Percentiles rank a stretch among this genome's conserved stretches.
Conservation (phyloP, 2,329 filamentous ascomycete species). For the Fusarium sulawesiense region DNA sequence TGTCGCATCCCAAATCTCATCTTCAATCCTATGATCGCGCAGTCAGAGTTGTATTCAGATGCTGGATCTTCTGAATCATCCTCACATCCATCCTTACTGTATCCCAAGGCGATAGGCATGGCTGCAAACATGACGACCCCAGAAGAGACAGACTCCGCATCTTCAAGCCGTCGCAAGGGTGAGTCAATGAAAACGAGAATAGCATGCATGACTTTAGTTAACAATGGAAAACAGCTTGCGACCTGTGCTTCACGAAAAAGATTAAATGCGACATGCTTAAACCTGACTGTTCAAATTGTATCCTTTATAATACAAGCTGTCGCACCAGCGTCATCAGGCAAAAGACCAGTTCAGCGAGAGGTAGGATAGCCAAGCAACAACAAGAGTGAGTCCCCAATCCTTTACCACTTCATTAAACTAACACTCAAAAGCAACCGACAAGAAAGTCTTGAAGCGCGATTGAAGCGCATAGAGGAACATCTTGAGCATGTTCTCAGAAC, state of each 20-base stretch:
- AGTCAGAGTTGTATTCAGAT: too few species aligned
- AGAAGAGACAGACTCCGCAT: constrained; percentile 28
- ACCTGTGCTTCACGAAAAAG: constrained; percentile 60
- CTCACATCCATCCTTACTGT: too few species aligned
- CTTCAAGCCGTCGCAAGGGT: constrained; percentile 43
- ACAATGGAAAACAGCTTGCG: constrained; percentile 49
- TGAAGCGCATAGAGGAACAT: constrained; percentile 49
- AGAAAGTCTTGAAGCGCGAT: constrained; percentile 41
- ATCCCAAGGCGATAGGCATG: not conserved
- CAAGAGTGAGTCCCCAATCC: constrained; percentile 21
- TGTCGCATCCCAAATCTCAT: not conserved
- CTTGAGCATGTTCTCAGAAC: constrained; percentile 48
- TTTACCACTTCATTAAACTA: not conserved
- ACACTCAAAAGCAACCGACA: not conserved
- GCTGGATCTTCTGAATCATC: too few species aligned
- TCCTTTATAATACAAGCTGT: constrained; percentile 56
- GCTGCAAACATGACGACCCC: constrained; percentile 7
- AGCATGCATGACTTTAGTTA: not conserved
- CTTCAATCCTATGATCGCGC: not conserved
- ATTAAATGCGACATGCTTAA: constrained; percentile 60
- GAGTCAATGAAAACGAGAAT: not conserved
- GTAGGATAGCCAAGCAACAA: constrained; percentile 21
- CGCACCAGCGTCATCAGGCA: constrained; percentile 44
- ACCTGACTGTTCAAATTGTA: constrained; percentile 58
- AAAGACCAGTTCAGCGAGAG: constrained; percentile 40